Evolutionary conservation across 192 early-diverging fungal genomes (phyloP).

Genomic region (Coemansia sp.): DNA sequence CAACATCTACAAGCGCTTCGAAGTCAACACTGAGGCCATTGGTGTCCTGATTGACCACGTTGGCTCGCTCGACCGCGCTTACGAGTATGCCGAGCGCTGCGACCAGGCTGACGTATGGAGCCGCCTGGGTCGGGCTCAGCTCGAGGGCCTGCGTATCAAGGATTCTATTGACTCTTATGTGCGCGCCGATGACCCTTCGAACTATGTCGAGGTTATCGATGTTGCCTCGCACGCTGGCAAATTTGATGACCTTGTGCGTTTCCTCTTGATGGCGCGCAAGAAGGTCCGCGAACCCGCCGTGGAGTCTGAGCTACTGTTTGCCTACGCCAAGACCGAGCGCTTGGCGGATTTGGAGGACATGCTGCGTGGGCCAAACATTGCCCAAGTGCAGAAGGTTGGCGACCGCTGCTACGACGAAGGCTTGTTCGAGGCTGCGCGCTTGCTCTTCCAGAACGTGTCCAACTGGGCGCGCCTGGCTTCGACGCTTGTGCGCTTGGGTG

Average conservation of each 20-base stretch:
- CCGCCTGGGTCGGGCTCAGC: constrained; percentile 91
- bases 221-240: constrained; percentile 81
- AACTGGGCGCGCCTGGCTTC: constrained; percentile 97
- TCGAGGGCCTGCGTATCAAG: constrained; percentile 85
- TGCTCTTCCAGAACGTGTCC: constrained; percentile 93
- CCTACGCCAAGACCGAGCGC: constrained; percentile 93
- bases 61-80: constrained; percentile 90
- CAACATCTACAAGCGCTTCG: constrained; percentile 92
- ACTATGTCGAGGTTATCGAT: constrained; percentile 87
- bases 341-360: constrained; percentile 94
- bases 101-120: constrained; percentile 95
- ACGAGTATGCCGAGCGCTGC: constrained; percentile 92
- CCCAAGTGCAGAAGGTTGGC: constrained; percentile 89
- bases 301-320: constrained; percentile 94
- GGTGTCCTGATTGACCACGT: constrained; percentile 93
- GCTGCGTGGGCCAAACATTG: constrained; percentile 89
- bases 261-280: constrained; percentile 93
- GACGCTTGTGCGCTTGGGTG: constrained; percentile 93
- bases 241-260: constrained; percentile 94
- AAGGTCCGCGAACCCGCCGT: constrained; percentile 91
- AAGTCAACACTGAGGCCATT: constrained; percentile 85
- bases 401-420: constrained; percentile 94
- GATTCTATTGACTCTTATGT: constrained; percentile 98
- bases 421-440: constrained; percentile 91
- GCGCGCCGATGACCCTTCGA: constrained; percentile 88